Conservation (phyloP, 768 basidiomycete genomes). For the Agrocybe chaxingu region DNA sequence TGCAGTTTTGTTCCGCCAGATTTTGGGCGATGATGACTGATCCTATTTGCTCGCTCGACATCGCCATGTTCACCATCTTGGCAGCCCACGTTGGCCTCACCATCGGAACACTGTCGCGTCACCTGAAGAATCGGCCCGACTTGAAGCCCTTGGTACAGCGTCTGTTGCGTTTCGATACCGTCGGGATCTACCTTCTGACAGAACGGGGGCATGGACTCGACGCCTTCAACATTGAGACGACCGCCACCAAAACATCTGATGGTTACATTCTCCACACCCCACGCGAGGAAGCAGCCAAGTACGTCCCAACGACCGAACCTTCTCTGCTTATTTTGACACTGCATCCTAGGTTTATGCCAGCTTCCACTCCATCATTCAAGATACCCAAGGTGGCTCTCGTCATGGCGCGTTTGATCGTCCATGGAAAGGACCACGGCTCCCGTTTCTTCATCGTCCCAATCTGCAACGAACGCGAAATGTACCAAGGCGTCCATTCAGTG, state of each 20-base stretch:
- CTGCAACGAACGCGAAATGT: slow-evolving; percentile 52
- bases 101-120: slow-evolving; percentile 52
- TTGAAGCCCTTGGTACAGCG: slow-evolving; percentile 44
- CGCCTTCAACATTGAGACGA: slow-evolving; percentile 60
- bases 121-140: slow-evolving; percentile 46
- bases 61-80: slow-evolving; percentile 51
- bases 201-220: slow-evolving; percentile 63
- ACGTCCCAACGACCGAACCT: slow-evolving; percentile 13
- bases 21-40: slow-evolving; percentile 56
- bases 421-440: slow-evolving; percentile 46
- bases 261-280: slow-evolving; percentile 57
- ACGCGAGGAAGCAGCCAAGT: slow-evolving; percentile 59
- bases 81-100: slow-evolving; percentile 49
- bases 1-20: slow-evolving; percentile 43
- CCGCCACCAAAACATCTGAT: slow-evolving; percentile 44
- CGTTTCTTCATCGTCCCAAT: slow-evolving; percentile 56
- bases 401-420: slow-evolving; percentile 52
- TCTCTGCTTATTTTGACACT: not conserved
- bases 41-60: slow-evolving; percentile 47
- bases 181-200: slow-evolving; percentile 50
- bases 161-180: slow-evolving; percentile 50
- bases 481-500: slow-evolving; percentile 46
- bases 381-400: slow-evolving; percentile 55
- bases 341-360: slow-evolving; percentile 51
- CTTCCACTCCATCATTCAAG: slow-evolving; percentile 49